phyloP scores from a whole-genome alignment of 768 basidiomycete species.

The Lentinula edodes region DNA sequence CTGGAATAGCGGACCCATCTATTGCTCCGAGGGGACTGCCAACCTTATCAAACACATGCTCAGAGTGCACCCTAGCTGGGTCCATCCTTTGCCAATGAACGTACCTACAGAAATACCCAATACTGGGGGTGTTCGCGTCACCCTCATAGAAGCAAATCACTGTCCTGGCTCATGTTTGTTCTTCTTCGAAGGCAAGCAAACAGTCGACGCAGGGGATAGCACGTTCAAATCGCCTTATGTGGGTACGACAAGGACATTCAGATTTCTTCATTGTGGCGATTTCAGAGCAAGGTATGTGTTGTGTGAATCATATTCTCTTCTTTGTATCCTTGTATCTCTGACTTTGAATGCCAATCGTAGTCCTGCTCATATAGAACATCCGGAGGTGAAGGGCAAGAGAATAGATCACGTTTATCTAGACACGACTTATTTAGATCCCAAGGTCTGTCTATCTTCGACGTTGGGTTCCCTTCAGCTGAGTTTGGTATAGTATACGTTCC shows the following conservation, averaged over 20 bases:
- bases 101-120: slow-evolving; percentile 67
- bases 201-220: slow-evolving; percentile 83
- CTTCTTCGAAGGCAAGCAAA: slow-evolving; percentile 90
- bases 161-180: slow-evolving; percentile 96
- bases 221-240: slow-evolving; percentile 64
- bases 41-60: slow-evolving; percentile 92
- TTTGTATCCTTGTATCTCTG: background rate
- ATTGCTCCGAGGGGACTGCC: slow-evolving; percentile 91
- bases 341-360: slow-evolving; percentile 15
- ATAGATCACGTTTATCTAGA: slow-evolving; percentile 92
- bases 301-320: background rate
- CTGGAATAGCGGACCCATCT: slow-evolving; percentile 92
- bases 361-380: slow-evolving; percentile 82
- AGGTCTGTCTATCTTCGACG: slow-evolving; percentile 30
- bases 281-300: slow-evolving; percentile 58
- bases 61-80: slow-evolving; percentile 83
- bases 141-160: slow-evolving; percentile 97
- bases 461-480: background rate
- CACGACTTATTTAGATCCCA: slow-evolving; percentile 92
- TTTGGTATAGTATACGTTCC: slow-evolving; percentile 69
- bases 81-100: slow-evolving; percentile 82
- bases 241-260: slow-evolving; percentile 64
- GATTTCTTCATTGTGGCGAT: slow-evolving; percentile 95
- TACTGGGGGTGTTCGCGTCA: slow-evolving; percentile 83
- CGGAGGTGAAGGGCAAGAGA: slow-evolving; percentile 70